Conservation (phyloP, 108 stramenopile genomes). For the Schizochytrium sp. region DNA sequence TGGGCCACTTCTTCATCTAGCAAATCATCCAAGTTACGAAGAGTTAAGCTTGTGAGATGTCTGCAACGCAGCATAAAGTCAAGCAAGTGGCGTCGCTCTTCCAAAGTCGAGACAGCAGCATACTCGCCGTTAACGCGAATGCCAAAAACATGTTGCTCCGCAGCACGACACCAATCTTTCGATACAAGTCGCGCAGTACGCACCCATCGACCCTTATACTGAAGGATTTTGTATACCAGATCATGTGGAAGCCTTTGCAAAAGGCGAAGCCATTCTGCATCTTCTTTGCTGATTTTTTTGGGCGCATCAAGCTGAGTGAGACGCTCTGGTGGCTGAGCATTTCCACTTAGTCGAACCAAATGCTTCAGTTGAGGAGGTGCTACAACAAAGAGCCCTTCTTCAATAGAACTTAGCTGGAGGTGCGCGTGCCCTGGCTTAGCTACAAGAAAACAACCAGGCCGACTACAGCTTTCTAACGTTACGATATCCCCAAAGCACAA, state of each 20-base stretch:
- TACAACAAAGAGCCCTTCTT: constrained; percentile 16
- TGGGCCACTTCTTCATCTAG: neutral
- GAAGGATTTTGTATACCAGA: constrained; percentile 12
- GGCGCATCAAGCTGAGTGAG: neutral
- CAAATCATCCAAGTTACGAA: constrained; percentile 33
- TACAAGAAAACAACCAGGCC: neutral
- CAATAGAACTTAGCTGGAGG: neutral
- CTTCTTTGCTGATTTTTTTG: constrained; percentile 16
- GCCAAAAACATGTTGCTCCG: neutral
- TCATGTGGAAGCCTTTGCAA: constrained; percentile 27
- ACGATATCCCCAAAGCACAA: constrained; percentile 23
- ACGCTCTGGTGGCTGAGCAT: neutral
- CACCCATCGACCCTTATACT: constrained; percentile 33
- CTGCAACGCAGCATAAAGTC: constrained; percentile 22
- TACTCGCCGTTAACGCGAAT: constrained; percentile 56
- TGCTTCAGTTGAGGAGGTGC: constrained; percentile 47
- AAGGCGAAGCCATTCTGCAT: constrained; percentile 37
- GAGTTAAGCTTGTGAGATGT: constrained; percentile 19
- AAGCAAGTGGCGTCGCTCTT: neutral
- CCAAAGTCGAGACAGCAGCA: neutral
- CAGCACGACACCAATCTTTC: constrained; percentile 41
- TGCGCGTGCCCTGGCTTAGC: constrained; percentile 22
- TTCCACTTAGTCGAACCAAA: constrained; percentile 9
- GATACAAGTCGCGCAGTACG: neutral
- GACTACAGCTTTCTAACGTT: constrained; percentile 29